Evolutionary conservation across 2,329 filamentous ascomycete species (phyloP).

Genomic region (Ascomycota sp.): DNA sequence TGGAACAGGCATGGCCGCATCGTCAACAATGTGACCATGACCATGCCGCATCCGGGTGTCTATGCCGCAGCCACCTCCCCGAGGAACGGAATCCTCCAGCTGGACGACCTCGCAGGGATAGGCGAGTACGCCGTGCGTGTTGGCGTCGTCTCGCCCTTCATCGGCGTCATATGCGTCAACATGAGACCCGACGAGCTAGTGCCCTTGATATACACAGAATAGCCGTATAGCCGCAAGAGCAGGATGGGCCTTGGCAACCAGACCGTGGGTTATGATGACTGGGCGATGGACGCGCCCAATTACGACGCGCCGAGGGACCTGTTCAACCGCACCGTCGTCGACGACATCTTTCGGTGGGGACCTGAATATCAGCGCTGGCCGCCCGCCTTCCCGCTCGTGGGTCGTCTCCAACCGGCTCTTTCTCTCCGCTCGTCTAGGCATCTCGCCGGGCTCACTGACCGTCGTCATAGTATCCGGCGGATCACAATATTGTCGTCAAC

Average conservation of each 20-base stretch:
- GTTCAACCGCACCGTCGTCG: conserved; percentile 38
- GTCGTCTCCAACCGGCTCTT: conserved; percentile 5
- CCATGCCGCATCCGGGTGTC: conserved; percentile 54
- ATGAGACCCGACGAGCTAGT: conserved; percentile 35
- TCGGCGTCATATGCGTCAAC: conserved; percentile 57
- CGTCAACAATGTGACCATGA: conserved; percentile 57
- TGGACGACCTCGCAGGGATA: conserved; percentile 39
- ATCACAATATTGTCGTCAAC: conserved; percentile 49
- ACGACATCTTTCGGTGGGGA: conserved; percentile 53
- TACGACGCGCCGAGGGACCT: conserved; percentile 11
- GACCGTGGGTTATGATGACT: conserved; percentile 13
- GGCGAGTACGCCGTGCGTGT: conserved; percentile 50
- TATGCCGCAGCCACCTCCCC: conserved; percentile 40
- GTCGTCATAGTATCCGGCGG: conserved; percentile 24
- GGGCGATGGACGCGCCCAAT: conserved; percentile 18
- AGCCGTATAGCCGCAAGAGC: conserved; percentile 24
- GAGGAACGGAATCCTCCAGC: conserved; percentile 49
- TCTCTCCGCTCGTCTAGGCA: too few relatives aligned
- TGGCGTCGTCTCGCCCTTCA: conserved; percentile 45
- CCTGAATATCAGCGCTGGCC: conserved; percentile 25
- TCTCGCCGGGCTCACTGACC: accelerated
- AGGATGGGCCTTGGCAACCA: conserved; percentile 12
- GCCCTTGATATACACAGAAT: conserved; percentile 43
- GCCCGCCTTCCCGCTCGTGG: conserved; percentile 28
- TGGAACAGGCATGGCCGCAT: conserved; percentile 31